phyloP scores from a whole-genome alignment of 495 filamentous ascomycete genomes.

The Paragyromitra xinjiangensis region DNA sequence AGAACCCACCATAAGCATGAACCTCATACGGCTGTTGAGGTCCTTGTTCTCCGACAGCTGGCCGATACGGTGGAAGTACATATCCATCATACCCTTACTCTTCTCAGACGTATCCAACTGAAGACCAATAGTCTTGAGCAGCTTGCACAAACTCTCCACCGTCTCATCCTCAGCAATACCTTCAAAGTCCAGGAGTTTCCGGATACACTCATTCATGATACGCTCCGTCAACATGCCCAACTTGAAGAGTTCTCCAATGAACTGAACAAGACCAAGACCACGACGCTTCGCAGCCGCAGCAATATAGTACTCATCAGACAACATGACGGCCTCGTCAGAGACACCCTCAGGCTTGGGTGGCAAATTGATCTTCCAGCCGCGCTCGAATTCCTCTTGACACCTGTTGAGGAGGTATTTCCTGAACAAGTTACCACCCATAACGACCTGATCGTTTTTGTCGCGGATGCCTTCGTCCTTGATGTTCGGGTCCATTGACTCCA shows the following conservation, averaged over 20 bases:
- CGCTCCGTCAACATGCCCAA: constrained; percentile 97
- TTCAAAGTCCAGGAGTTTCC: constrained; percentile 94
- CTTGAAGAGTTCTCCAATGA: constrained; percentile 99
- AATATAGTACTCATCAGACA: constrained; percentile 96
- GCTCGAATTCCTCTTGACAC: constrained; percentile 98
- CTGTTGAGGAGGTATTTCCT: constrained; percentile 98
- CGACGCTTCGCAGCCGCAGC: constrained; percentile 96
- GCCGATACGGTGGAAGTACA: constrained; percentile 90
- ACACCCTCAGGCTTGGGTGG: constrained; percentile 82
- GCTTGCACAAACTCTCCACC: constrained; percentile 90
- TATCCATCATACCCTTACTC: constrained; percentile 83
- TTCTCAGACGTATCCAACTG: constrained; percentile 84
- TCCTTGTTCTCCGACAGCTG: constrained; percentile 76
- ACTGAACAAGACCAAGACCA: constrained; percentile 96
- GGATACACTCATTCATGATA: constrained; percentile 99
- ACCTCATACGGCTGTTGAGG: constrained; percentile 84
- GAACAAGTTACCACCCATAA: constrained; percentile 92
- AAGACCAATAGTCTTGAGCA: constrained; percentile 87
- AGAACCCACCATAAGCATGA: constrained; percentile 86
- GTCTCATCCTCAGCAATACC: constrained; percentile 94
- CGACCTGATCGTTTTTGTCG: constrained; percentile 84
- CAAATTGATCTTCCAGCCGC: constrained; percentile 93
- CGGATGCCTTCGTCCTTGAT: constrained; percentile 93
- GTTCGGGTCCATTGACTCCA: constrained; percentile 91
- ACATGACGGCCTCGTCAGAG: constrained; percentile 75